These are phyloP conservation scores for Clonostachys rosea DNA, from an alignment of 2,329 filamentous ascomycete species.

Conservation along the genomic window DNA sequence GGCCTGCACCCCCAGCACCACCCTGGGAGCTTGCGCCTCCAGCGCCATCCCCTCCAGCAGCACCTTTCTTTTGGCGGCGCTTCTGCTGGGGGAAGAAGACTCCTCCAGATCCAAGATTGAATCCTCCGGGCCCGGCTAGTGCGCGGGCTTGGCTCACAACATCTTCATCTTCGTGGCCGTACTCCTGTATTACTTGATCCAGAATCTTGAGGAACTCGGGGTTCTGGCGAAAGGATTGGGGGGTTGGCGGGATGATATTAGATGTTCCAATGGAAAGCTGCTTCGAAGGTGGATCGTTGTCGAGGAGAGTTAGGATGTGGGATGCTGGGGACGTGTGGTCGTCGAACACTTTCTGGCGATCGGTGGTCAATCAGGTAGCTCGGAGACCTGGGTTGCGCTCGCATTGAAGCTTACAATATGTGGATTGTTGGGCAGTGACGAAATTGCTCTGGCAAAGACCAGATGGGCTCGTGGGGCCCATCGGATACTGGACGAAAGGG, in stretches of 20 bases:
- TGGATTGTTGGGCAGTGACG: slow-evolving; percentile 44
- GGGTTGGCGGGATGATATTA: slow-evolving; percentile 54
- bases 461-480: slow-evolving; percentile 10
- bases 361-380: slow-evolving; percentile 6
- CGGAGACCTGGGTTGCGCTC: neutral
- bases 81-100: slow-evolving; percentile 40
- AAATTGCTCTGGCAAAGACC: slow-evolving; percentile 25
- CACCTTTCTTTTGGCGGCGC: slow-evolving; percentile 29
- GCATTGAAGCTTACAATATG: slow-evolving; percentile 42
- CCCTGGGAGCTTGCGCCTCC: slow-evolving; percentile 56
- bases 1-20: slow-evolving; percentile 54
- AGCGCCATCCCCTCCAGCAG: slow-evolving; percentile 37
- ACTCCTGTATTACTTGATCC: slow-evolving; percentile 47
- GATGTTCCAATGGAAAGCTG: slow-evolving; percentile 56
- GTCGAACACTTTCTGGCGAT: slow-evolving; percentile 51
- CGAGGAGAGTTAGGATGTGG: slow-evolving; percentile 56
- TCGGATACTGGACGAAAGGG: slow-evolving; percentile 7
- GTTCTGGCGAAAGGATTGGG: slow-evolving; percentile 56
- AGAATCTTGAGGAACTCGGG: slow-evolving; percentile 53
- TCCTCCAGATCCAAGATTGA: slow-evolving; percentile 46
- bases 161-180: slow-evolving; percentile 52
- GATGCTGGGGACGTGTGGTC: slow-evolving; percentile 35
- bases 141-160: slow-evolving; percentile 53
- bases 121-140: slow-evolving; percentile 53
- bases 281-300: slow-evolving; percentile 48